Base-by-base conservation (phyloP, 768 basidiomycete species). In the Scleroderma citrinum region DNA sequence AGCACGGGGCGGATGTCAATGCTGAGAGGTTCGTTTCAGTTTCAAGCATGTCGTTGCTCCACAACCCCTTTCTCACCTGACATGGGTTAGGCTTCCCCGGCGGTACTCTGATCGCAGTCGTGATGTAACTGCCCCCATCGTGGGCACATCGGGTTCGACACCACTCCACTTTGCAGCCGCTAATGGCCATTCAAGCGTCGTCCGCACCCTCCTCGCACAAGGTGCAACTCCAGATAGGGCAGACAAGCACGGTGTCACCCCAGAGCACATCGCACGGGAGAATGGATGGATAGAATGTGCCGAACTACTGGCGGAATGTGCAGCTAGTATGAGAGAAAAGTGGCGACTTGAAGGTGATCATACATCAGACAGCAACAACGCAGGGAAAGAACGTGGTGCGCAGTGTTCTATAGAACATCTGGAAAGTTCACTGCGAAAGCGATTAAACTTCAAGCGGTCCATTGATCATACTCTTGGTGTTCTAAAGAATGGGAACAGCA, bases 141-240 rank as follows among this genome's bases (percentile, higher is more conserved):
- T 88, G 37, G 87, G 86, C 39, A 80, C 82, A 7, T 85, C 86
- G n/a, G 94, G 93, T 29, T 87, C 87, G 3, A 96, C 95, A 0
- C 92, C 96, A 0, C 82, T 98, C 21, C 96, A 99, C 64, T 99
- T 97, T 63, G 95, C 96, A 13, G 87, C 93, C 30, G 93, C 95
- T 24, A 93, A 96, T 59, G 94, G 94, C 3, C 91, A 99, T 68
- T 79, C 79, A 26, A 68, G 75, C 21, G 82, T 93, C 57, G 81
- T 92, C 39, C 76, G 75, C 51, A 80, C 87, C 31, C 82, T 99
- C 37, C 82, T 99, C 34, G 78, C 85, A 16, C 83, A 82, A 54
- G 93, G 93, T 42, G 96, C 95, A 7, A 76, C 81, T 50, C 81
- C 92, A 19, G 76, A 85, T 64, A 80, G 83, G 38, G 65, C 84